Evolutionary conservation across 2,329 filamentous ascomycete genomes (phyloP).

Genomic region (Pestalotiopsis sp.): DNA sequence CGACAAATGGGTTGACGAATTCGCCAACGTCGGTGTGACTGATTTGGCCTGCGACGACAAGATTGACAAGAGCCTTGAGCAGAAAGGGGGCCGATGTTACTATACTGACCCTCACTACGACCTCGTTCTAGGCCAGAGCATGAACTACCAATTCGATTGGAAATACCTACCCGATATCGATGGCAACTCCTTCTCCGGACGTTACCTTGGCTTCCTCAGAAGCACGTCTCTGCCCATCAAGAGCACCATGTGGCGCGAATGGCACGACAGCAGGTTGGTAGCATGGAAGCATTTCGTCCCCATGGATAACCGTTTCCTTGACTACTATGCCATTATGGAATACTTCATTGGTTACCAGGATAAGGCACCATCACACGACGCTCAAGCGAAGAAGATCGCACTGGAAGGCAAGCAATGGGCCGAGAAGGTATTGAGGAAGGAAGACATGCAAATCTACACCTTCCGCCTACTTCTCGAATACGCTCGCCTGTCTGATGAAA

Average conservation of each 20-base stretch:
- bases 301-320: constrained; percentile 73
- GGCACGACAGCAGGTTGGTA: constrained; percentile 75
- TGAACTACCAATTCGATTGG: constrained; percentile 58
- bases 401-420: constrained; percentile 69
- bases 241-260: constrained; percentile 76
- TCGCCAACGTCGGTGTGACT: constrained; percentile 55
- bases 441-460: constrained; percentile 76
- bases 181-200: constrained; percentile 71
- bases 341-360: constrained; percentile 69
- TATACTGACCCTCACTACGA: constrained; percentile 53
- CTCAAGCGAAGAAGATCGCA: constrained; percentile 65
- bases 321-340: constrained; percentile 73
- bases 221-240: constrained; percentile 76
- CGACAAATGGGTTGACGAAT: constrained; percentile 50
- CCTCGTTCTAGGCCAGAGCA: constrained; percentile 38
- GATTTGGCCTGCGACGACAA: constrained; percentile 53
- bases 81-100: constrained; percentile 41
- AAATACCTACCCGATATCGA: constrained; percentile 80
- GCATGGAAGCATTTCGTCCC: constrained; percentile 83
- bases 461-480: constrained; percentile 67
- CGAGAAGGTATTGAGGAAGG: constrained; percentile 65
- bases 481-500: constrained; percentile 55
- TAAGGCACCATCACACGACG: constrained; percentile 50
- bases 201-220: constrained; percentile 69
- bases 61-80: constrained; percentile 29